Conservation (phyloP, 2,329 filamentous ascomycete genomes). For the Aspergillus sp. region DNA sequence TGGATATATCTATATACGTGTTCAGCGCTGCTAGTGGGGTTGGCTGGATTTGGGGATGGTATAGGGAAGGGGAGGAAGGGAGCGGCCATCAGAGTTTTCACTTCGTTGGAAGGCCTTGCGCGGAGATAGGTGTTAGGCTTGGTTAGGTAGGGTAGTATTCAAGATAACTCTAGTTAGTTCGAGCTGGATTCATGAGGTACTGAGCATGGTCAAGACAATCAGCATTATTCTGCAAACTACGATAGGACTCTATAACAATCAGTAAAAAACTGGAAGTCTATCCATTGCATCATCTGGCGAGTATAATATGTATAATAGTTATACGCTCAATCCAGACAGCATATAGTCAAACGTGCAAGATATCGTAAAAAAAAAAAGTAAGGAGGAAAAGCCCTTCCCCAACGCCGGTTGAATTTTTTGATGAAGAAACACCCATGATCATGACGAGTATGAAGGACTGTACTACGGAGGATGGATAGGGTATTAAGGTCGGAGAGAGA, state of each 20-base stretch:
- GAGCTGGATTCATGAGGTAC: too few relatives aligned
- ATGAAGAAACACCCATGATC: not conserved
- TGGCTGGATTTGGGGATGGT: too few relatives aligned
- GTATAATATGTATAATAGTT: not conserved
- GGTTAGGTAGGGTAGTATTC: too few relatives aligned
- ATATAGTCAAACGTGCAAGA: not conserved
- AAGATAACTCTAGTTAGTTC: too few relatives aligned
- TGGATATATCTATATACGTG: too few relatives aligned
- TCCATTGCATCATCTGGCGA: not conserved
- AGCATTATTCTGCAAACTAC: not conserved
- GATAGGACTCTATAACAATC: not conserved
- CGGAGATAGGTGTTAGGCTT: too few relatives aligned
- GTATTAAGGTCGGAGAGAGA: not conserved
- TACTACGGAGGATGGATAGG: conserved; percentile 31
- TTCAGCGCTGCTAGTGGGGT: too few relatives aligned
- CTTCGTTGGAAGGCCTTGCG: too few relatives aligned
- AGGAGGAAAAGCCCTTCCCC: not conserved
- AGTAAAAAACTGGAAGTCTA: not conserved
- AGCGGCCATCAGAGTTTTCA: too few relatives aligned
- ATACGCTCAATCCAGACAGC: not conserved
- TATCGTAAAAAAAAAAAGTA: not conserved
- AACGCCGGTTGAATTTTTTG: not conserved
- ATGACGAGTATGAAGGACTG: conserved; percentile 3
- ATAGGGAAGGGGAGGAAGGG: too few relatives aligned
- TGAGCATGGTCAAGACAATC: too few relatives aligned